Percentiles rank a stretch among this genome's conserved stretches.
phyloP scores from a whole-genome alignment of 2,329 filamentous ascomycete genomes.

The Curvularia sp. region DNA sequence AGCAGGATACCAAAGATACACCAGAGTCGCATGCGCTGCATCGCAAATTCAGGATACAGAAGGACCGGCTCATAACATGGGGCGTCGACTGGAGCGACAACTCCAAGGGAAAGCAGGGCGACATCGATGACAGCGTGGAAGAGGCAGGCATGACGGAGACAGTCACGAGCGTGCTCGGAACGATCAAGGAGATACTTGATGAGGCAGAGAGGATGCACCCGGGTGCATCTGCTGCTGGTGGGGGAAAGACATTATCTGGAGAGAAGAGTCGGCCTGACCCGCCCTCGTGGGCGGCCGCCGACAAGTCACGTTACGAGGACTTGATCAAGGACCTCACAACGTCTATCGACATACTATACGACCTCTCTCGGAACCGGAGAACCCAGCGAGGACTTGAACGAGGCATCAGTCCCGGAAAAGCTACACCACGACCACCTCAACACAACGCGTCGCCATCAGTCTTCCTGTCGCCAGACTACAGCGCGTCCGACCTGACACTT shows the following conservation, averaged over 20 bases:
- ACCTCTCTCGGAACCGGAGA: conserved; percentile 71
- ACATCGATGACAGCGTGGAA: conserved; percentile 75
- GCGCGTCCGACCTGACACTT: conserved; percentile 53
- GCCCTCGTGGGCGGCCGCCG: conserved; percentile 58
- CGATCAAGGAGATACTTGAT: conserved; percentile 79
- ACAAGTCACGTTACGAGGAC: conserved; percentile 80
- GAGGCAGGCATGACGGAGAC: conserved; percentile 75
- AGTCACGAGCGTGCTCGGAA: conserved; percentile 78
- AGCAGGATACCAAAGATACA: conserved; percentile 65
- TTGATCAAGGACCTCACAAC: conserved; percentile 75
- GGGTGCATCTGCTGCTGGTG: conserved; percentile 47
- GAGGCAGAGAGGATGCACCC: conserved; percentile 77
- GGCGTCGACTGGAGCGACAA: conserved; percentile 82
- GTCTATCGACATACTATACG: conserved; percentile 80
- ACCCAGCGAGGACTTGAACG: conserved; percentile 40
- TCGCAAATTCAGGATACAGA: conserved; percentile 79
- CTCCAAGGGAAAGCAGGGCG: conserved; percentile 62
- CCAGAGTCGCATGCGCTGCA: conserved; percentile 75
- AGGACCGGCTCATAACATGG: conserved; percentile 79
- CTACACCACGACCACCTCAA: conserved; percentile 25
- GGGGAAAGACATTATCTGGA: conserved; percentile 39
- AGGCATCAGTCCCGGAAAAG: conserved; percentile 30
- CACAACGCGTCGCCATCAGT: conserved; percentile 29
- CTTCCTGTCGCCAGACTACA: conserved; percentile 47
- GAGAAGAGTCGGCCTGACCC: conserved; percentile 48